Base-by-base conservation (phyloP, 2,329 filamentous ascomycete genomes). In the Epichloe scottii region DNA sequence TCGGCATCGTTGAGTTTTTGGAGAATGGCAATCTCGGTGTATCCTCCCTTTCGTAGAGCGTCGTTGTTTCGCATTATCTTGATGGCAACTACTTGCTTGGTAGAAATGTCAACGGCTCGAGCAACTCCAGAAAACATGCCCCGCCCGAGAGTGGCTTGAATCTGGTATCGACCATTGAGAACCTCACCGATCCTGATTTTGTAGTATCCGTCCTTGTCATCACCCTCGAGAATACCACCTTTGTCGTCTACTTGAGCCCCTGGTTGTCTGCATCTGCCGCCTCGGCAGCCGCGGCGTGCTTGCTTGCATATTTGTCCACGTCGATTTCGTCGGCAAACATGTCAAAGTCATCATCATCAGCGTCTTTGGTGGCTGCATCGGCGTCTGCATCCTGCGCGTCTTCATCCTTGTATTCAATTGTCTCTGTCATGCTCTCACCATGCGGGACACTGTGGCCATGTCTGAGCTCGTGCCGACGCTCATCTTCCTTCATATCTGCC, bases 41-140 rank as follows among this genome's bases (percentile, higher is more conserved):
- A 83, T 19, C 90, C 93, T 44, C 89, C 90, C 67, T 95, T 96
- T 58, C 83, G 79, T 66, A 96, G 85, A 12, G 88, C 87, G 62
- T 95, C 90, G 61, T 98, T 97, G 67, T 94, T 94, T 56, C 93
- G 87, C 68, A 97, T 95, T 60, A 98, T 93, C 71, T 98, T 98
- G 75, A 98, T 87, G 23, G 93, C 93, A 34, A 97, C 90, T n/a
- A 86, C 66, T 59, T 80, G 79, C 61, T 83, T 84, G 52, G 78
- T 87, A 46, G 80, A 81, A 21, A 84, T 78, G 66, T 96, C 90
- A 55, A 81, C 77, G 21, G 93, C 93, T 56, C 89, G 83, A 49
- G 93, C 89, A n/a, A 98, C 93, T 8, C 89, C 89, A 0, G 93
- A 95, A 66, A 96, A 98, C 78, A 96, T 95, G 60, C 93, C 93